phyloP scores from a whole-genome alignment of 352 stramenopile genomes.

The Globisporangium heterothallicum region DNA sequence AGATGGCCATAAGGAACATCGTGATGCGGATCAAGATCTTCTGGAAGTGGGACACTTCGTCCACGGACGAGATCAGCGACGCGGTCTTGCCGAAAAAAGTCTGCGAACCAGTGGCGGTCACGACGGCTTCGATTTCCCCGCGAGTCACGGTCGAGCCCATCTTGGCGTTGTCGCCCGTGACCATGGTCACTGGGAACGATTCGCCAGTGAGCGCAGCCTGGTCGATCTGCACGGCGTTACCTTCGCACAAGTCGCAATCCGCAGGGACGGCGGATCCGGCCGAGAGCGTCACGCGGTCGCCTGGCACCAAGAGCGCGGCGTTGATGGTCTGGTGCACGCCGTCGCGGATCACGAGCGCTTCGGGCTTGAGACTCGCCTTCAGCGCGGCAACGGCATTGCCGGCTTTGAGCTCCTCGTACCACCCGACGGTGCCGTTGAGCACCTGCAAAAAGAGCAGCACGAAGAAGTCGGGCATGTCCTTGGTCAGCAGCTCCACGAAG shows the following conservation, averaged over 20 bases:
- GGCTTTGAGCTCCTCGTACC: slow-evolving; percentile 81
- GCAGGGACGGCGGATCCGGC: slow-evolving; percentile 89
- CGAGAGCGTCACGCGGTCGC: slow-evolving; percentile 90
- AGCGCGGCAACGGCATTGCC: slow-evolving; percentile 83
- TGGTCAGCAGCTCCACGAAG: slow-evolving; percentile 63
- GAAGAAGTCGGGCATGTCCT: slow-evolving; percentile 51
- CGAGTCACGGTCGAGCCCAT: slow-evolving; percentile 81
- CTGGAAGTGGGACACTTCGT: slow-evolving; percentile 84
- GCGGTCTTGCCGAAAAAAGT: slow-evolving; percentile 92
- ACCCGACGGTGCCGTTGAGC: slow-evolving; percentile 61
- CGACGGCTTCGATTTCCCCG: slow-evolving; percentile 91
- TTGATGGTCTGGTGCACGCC: slow-evolving; percentile 87
- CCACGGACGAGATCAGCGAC: slow-evolving; percentile 60
- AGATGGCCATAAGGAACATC: slow-evolving; percentile 86
- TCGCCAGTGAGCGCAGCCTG: slow-evolving; percentile 93
- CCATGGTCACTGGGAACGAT: slow-evolving; percentile 90
- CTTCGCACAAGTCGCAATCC: slow-evolving; percentile 84
- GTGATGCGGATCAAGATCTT: slow-evolving; percentile 92
- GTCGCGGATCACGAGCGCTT: slow-evolving; percentile 86
- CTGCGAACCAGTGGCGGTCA: slow-evolving; percentile 83
- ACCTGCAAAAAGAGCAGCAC: slow-evolving; percentile 71
- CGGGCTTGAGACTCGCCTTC: slow-evolving; percentile 79
- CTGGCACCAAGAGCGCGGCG: slow-evolving; percentile 88
- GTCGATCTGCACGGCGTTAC: slow-evolving; percentile 85
- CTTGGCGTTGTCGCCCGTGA: slow-evolving; percentile 74